Evolutionary conservation across 306 rosid genomes (phyloP), one percentile per base, ranked within the genome.

Genomic region (Biancaea sappan): DNA sequence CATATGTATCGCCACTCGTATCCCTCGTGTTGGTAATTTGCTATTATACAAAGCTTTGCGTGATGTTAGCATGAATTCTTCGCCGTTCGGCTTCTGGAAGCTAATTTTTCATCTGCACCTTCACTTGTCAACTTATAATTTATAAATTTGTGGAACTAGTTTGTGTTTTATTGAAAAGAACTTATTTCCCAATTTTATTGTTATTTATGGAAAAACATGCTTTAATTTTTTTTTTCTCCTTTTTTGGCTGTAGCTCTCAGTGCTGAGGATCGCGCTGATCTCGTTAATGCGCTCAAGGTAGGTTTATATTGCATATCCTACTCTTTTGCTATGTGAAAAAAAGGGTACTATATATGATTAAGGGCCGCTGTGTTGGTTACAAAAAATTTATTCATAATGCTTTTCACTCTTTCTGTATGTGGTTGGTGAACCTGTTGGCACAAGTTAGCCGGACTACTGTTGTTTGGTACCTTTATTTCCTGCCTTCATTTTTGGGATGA

Each of bases 241-340:
- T 53, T 66, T 44, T 54, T 43, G 2, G 46, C 16, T 80, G 67
- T 56, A 86, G 90, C 87, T 77, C 83, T 80, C 8, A 83, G 84
- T 72, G 85, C 85, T 12, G 89, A 86, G 83, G 89, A 86, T 74
- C 87, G 87, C 44, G 85, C 87, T 56, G 85, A 52, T 71, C 85
- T 80, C 41, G 79, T 86, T 18, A 82, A 86, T 57, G 90, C 81
- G 63, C 77, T 86, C 15, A 83, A 77, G 81, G 90, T 69, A 77
- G 71, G 28, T 53, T 43, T 59, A 14, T 34, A 13, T 46, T 29
- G 12, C 46, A 21, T 62, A 53, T 76, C 56, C 22, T 24, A 7
- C 18, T 67, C 22, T 34, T 53, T 35, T 32, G 47, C 16, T 5
- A 0, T 28, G 16, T 4, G 16, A 8, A 8, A 28, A 28, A 31